Evolutionary conservation across 2,329 filamentous ascomycete species (phyloP), one percentile per base, ranked within the genome.

Genomic region (Scytalidium sp.): DNA sequence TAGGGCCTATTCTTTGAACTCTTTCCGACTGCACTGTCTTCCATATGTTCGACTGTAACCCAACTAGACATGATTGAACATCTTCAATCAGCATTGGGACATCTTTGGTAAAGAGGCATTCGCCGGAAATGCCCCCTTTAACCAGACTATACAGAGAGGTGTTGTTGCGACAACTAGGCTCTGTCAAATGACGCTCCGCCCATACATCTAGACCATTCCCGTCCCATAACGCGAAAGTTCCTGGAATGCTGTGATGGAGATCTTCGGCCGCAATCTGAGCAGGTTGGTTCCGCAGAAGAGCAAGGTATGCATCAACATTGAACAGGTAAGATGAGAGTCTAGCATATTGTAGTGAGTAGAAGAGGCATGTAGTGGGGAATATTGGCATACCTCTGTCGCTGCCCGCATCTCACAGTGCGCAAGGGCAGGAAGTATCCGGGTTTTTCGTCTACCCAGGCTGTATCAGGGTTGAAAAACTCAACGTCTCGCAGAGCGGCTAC

Each of bases 241-340:
- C 61, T 2, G 66, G 61, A 10, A 73, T 47, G 0, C 62, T 56
- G 4, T 70, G 56, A 13, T 70, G 64, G 0, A 75, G 52, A 47
- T 75, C 72, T 50, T 72, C 68, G 1, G 64, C 50, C 4, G 62
- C 60, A 0, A 74, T 49, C 0, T 63, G 46, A 0, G 65, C 60
- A 1, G 70, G 60, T 42, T 72, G 62, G 47, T 58, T 58, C 49
- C 46, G 64, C 25, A 61, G 57, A 7, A 65, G 55, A 23, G 67
- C 68, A 7, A 74, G 43, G 23, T 69, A 72, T 0, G 60, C 45
- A 50, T 75, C 72, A 21, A 74, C 57, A 46, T 72, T 72, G 49
- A 69, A 68, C 1, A 70, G 52, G 21, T 57, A 62, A 2, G 59
- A 40, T 2, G 67, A 63, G 7, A 73, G 47, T 44, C 70, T 74